Percentiles rank a stretch among this genome's conserved stretches.
Evolutionary conservation across 2,329 filamentous ascomycete species (phyloP).

Genomic region (Chaetomiaceae sp.): DNA sequence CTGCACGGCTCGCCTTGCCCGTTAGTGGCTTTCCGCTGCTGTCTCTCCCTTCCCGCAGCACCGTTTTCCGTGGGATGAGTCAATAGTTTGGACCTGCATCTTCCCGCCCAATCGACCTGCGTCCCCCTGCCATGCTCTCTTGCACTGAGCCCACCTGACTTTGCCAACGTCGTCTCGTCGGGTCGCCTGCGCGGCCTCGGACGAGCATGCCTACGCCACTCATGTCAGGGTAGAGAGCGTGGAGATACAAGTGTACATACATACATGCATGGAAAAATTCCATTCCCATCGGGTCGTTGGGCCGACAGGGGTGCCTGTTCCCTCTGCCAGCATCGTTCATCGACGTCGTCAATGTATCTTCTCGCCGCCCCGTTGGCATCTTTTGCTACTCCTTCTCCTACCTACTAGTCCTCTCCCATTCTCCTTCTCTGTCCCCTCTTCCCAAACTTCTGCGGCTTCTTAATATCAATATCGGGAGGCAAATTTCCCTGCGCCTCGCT

Average conservation of each 20-base stretch:
- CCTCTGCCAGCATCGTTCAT: not conserved
- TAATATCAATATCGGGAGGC: conserved; percentile 4
- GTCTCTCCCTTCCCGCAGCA: conserved; percentile 2
- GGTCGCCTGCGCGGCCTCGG: conserved; percentile 30
- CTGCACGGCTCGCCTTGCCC: conserved; percentile 17
- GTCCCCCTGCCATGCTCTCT: conserved; percentile 20
- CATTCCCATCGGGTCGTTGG: not conserved
- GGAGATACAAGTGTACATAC: conserved; percentile 12
- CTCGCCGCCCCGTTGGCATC: conserved; percentile 17
- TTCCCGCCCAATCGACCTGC: conserved; percentile 27
- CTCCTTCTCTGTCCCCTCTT: not conserved
- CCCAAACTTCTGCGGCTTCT: not conserved
- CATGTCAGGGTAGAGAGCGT: conserved; percentile 13
- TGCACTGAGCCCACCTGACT: conserved; percentile 28
- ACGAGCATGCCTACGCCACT: conserved; percentile 36
- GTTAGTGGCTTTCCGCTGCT: conserved; percentile 11
- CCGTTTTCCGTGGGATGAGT: conserved; percentile 19
- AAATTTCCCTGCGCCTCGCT: conserved; percentile 16
- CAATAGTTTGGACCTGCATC: conserved; percentile 26
- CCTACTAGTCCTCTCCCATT: not conserved
- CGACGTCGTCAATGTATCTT: conserved; percentile 9
- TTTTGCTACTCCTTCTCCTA: conserved; percentile 15
- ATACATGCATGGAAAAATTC: too few relatives aligned
- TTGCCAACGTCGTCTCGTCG: conserved; percentile 25
- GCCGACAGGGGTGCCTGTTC: not conserved